These are phyloP conservation scores for Symbiodinium natans DNA, from an alignment of 73 alveolate species.

Conservation along the genomic window DNA sequence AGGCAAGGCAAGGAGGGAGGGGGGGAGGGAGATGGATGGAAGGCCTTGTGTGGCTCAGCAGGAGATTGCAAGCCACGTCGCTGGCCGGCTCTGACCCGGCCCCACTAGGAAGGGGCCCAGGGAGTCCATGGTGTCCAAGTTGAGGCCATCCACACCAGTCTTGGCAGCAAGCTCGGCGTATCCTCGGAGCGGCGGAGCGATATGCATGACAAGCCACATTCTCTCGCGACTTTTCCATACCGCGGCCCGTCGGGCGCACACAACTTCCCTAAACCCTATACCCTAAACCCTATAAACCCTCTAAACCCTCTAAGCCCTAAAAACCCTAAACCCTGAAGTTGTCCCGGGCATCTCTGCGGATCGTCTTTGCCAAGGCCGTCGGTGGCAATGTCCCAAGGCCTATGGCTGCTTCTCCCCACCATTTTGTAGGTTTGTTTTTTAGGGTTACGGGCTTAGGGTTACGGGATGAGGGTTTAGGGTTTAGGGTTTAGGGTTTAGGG, in stretches of 20 bases:
- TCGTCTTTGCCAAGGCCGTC: constrained; percentile 68
- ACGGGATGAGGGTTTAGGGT: no score
- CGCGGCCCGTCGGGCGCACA: no score
- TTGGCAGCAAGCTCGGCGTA: constrained; percentile 68
- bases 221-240: no score
- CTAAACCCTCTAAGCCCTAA: not conserved
- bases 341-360: constrained; percentile 42
- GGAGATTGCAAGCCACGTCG: not conserved
- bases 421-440: not conserved
- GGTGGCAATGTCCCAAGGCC: constrained; percentile 92
- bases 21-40: not conserved
- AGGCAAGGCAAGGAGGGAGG: no score
- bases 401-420: not conserved
- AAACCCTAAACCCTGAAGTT: not conserved
- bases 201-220: no score
- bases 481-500: not conserved
- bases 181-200: constrained; percentile 24
- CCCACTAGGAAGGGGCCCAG: constrained; percentile 62
- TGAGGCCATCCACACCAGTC: constrained; percentile 38
- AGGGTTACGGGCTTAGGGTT: not conserved
- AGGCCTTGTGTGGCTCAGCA: not conserved
- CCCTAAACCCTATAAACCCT: no score
- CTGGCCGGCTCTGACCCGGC: constrained; percentile 52
- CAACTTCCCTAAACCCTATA: no score
- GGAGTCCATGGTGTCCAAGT: constrained; percentile 92